Percentiles rank a stretch among this genome's conserved stretches.
Evolutionary conservation across 805 yeast genomes (phyloP).

Genomic region (Candida silvatica): DNA sequence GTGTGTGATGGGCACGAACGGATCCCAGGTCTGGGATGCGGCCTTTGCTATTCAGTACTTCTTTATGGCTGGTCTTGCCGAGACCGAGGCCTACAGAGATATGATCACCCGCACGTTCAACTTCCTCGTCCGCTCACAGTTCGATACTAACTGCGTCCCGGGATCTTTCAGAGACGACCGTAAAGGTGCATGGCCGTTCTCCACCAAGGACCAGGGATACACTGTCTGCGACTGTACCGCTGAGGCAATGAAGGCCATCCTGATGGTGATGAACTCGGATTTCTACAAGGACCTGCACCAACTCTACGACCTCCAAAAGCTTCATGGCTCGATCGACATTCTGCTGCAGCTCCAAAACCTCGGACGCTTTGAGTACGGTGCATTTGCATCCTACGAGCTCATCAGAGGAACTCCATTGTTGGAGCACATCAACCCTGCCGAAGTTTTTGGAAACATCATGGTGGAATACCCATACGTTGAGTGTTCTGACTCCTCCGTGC

Average conservation of each 20-base stretch:
- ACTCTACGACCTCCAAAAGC: conserved; percentile 38
- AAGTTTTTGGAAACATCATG: conserved; percentile 97
- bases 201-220: conserved; percentile 93
- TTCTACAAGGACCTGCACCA: conserved; percentile 32
- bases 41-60: conserved; percentile 85
- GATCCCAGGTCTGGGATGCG: conserved; percentile 95
- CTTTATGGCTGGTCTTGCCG: conserved; percentile 72
- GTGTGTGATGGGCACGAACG: conserved; percentile 95
- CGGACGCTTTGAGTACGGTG: conserved; percentile 75
- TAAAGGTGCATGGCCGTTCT: conserved; percentile 92
- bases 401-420: conserved; percentile 73
- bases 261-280: conserved; percentile 75
- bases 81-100: conserved; percentile 53
- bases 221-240: conserved; percentile 97
- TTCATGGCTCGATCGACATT: conserved; percentile 69
- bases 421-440: conserved; percentile 89
- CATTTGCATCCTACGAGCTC: conserved; percentile 85
- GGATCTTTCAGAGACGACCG: conserved; percentile 81
- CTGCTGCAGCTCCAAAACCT: conserved; percentile 69
- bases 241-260: conserved; percentile 85
- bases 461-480: conserved; percentile 98
- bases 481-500: conserved; percentile 91
- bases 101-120: conserved; percentile 57
- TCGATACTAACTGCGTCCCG: conserved; percentile 65
- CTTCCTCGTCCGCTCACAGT: conserved; percentile 77